phyloP scores from a whole-genome alignment of 2,329 filamentous ascomycete species.

The Aspergillus versicolor region DNA sequence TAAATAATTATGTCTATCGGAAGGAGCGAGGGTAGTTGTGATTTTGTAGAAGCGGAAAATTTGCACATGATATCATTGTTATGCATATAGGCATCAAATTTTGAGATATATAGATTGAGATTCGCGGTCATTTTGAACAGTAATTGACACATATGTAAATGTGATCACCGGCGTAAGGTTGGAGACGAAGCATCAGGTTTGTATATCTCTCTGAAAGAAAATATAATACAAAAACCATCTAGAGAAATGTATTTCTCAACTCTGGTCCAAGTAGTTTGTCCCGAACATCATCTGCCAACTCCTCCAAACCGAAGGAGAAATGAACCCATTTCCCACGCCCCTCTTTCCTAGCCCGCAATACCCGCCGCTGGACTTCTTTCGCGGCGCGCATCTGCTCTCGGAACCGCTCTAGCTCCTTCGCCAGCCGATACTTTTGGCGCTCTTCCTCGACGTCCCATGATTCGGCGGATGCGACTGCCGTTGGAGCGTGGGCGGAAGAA shows the following conservation, averaged over 20 bases:
- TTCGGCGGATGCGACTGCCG: not conserved
- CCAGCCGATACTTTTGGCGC: conserved; percentile 29
- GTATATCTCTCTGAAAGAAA: not conserved
- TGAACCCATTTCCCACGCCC: conserved; percentile 42
- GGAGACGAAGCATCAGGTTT: not conserved
- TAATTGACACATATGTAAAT: not conserved
- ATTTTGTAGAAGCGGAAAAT: not conserved
- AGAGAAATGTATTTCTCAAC: not conserved
- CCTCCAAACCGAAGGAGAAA: conserved; percentile 32
- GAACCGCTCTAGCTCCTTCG: conserved; percentile 33
- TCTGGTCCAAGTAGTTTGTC: conserved; percentile 19
- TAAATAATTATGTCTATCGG: not conserved
- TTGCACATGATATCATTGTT: conserved; percentile 9
- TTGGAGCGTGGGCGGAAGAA: conserved; percentile 26
- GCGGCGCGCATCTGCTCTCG: conserved; percentile 27
- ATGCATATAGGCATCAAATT: not conserved
- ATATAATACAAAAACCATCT: not conserved
- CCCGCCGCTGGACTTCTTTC: conserved; percentile 30
- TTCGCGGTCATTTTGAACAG: not conserved
- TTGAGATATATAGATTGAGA: not conserved
- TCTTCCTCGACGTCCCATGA: conserved; percentile 35
- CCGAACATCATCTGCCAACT: conserved; percentile 18
- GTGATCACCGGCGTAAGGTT: not conserved
- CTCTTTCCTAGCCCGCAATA: conserved; percentile 31
- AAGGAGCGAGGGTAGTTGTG: not conserved